Percentiles rank a stretch among this genome's conserved stretches.
phyloP scores from a whole-genome alignment of 257 asterid species.

The Rehmannia glutinosa region DNA sequence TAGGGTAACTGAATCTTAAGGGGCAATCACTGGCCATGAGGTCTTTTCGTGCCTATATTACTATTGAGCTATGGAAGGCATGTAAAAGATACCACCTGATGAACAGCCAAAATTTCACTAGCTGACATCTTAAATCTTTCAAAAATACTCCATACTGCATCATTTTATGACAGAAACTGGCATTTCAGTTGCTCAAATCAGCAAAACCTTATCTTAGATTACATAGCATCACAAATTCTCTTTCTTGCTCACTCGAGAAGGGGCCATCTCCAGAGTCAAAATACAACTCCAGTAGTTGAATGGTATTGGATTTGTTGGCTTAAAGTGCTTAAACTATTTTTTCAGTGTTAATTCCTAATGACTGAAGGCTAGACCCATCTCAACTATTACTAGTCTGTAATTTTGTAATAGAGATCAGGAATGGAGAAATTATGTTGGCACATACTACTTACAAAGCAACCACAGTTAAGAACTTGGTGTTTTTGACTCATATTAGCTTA shows the following conservation, averaged over 20 bases:
- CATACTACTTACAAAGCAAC: slow-evolving; percentile 4
- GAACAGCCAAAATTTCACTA: not conserved
- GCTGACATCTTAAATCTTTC: not conserved
- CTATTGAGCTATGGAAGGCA: not conserved
- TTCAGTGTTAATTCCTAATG: too few species aligned
- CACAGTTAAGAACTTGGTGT: not conserved
- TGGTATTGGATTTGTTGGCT: not conserved
- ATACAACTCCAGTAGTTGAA: slow-evolving; percentile 6
- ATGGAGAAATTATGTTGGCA: slow-evolving; percentile 12
- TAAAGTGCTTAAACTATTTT: not conserved
- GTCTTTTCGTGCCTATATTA: not conserved
- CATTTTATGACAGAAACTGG: not conserved
- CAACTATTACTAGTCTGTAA: not conserved
- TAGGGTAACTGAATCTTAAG: not conserved
- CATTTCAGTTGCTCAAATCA: not conserved
- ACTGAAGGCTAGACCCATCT: not conserved
- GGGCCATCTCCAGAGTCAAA: slow-evolving; percentile 9
- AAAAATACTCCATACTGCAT: not conserved
- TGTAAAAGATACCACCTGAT: not conserved
- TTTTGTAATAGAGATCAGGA: not conserved
- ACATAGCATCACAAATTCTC: not conserved
- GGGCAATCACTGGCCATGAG: not conserved
- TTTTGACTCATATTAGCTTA: slow-evolving; percentile 3
- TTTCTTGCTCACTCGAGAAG: not conserved
- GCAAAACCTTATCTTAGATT: slow-evolving; percentile 3